A percentile compares a stretch with the other conserved stretches of the same genome.
Evolutionary conservation across 441 rosid species (phyloP).

Genomic region (Pelargonium citronellum): DNA sequence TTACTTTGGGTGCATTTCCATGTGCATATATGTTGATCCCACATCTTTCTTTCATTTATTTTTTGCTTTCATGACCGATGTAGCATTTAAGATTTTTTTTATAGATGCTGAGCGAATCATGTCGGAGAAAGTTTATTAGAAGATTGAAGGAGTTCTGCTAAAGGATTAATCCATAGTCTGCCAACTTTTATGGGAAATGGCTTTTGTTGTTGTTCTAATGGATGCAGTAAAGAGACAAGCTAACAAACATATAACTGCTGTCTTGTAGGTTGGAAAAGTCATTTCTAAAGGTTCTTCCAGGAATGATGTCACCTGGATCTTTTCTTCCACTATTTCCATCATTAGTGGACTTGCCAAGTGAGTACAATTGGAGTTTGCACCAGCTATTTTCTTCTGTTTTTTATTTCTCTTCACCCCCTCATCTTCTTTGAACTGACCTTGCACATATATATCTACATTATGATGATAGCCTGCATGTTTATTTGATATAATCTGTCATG

Average conservation of each 20-base stretch:
- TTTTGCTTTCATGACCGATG: background rate
- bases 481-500: slow-evolving; percentile 13
- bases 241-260: slow-evolving; percentile 19
- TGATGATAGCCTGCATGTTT: background rate
- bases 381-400: background rate
- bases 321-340: slow-evolving; percentile 92
- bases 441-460: slow-evolving; percentile 13
- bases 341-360: slow-evolving; percentile 83
- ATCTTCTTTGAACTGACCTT: background rate
- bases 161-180: no score
- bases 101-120: background rate
- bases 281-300: slow-evolving; percentile 70
- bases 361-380: slow-evolving; percentile 23
- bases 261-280: slow-evolving; percentile 67
- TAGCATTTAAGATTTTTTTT: background rate
- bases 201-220: slow-evolving; percentile 3
- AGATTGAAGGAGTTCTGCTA: no score
- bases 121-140: background rate
- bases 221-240: slow-evolving; percentile 10
- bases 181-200: no score
- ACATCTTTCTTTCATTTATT: background rate
- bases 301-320: slow-evolving; percentile 75
- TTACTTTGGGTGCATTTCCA: background rate
- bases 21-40: background rate
- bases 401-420: background rate